Percentiles rank a stretch among this genome's conserved stretches.
Evolutionary conservation across 228 moss, liverwort and hornwort species (phyloP).

Genomic region (Sphagnum fallax): DNA sequence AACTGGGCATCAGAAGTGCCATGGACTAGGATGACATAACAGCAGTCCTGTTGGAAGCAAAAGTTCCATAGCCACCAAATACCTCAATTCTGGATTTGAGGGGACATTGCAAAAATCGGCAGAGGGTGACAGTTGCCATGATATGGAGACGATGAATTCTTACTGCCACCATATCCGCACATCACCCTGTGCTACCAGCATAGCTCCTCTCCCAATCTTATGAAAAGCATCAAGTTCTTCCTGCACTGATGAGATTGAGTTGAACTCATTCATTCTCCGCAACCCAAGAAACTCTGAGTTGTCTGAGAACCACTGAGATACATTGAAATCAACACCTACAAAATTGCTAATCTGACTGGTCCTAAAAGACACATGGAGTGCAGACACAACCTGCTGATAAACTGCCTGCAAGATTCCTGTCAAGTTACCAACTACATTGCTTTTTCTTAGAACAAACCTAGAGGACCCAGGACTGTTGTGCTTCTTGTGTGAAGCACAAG

Average conservation of each 20-base stretch:
- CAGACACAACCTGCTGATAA: constrained; percentile 24
- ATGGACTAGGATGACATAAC: too few species aligned
- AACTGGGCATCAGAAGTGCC: too few species aligned
- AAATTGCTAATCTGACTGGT: constrained; percentile 17
- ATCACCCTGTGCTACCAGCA: constrained; percentile 37
- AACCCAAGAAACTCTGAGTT: constrained; percentile 17
- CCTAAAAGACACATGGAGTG: constrained; percentile 24
- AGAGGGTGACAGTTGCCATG: too few species aligned
- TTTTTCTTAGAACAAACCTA: constrained; percentile 23
- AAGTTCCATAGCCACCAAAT: too few species aligned
- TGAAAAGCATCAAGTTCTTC: constrained; percentile 13
- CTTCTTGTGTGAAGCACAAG: constrained; percentile 2
- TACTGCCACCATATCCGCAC: constrained; percentile 35
- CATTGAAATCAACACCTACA: constrained; percentile 26
- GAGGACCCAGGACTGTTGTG: constrained; percentile 21
- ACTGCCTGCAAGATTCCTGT: constrained; percentile 18
- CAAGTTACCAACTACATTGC: constrained; percentile 15
- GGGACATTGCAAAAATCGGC: too few species aligned
- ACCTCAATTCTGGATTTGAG: too few species aligned
- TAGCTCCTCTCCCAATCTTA: constrained; percentile 14
- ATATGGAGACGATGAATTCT: too few species aligned
- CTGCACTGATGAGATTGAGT: constrained; percentile 5
- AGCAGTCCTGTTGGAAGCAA: too few species aligned
- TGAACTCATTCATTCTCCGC: constrained; percentile 1
- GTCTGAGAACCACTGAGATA: constrained; percentile 31